A percentile compares a stretch with the other conserved stretches of the same genome.
Conservation (phyloP, 129 eudicot genomes). For the Escallonia rubra region DNA sequence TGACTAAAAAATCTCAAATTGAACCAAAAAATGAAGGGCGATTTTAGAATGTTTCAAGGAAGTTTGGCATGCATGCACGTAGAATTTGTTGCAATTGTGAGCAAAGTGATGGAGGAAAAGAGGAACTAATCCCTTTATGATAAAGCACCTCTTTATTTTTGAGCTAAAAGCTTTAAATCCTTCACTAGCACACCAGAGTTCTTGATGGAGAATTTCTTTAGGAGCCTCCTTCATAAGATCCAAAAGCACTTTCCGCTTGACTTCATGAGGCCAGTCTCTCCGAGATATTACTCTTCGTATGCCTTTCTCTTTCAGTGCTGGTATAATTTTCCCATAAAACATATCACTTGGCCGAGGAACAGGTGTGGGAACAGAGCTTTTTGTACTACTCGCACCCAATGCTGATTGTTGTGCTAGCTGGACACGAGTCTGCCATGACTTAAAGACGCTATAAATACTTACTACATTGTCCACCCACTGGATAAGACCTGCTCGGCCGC, state of each 20-base stretch:
- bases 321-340: constrained; percentile 98
- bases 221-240: constrained; percentile 98
- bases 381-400: constrained; percentile 46
- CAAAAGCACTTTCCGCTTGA: constrained; percentile 82
- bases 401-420: constrained; percentile 74
- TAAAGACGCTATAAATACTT: constrained; percentile 85
- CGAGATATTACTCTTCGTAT: constrained; percentile 93
- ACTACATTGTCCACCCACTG: constrained; percentile 97
- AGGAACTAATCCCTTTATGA: constrained; percentile 1
- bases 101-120: constrained; percentile 3
- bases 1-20: background rate
- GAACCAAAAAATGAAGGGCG: background rate
- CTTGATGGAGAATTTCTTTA: constrained; percentile 91
- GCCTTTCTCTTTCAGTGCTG: constrained; percentile 97
- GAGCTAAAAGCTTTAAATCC: constrained; percentile 93
- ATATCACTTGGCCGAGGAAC: constrained; percentile 94
- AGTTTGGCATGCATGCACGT: background rate
- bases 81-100: background rate
- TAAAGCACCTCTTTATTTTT: constrained; percentile 64
- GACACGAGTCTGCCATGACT: constrained; percentile 88
- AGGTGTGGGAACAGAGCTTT: constrained; percentile 55
- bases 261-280: constrained; percentile 99
- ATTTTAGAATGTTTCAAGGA: background rate
- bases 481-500: constrained; percentile 98
- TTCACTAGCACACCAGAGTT: constrained; percentile 99